phyloP scores from a whole-genome alignment of 2,329 filamentous ascomycete genomes.

The Aspergillus intermedius region DNA sequence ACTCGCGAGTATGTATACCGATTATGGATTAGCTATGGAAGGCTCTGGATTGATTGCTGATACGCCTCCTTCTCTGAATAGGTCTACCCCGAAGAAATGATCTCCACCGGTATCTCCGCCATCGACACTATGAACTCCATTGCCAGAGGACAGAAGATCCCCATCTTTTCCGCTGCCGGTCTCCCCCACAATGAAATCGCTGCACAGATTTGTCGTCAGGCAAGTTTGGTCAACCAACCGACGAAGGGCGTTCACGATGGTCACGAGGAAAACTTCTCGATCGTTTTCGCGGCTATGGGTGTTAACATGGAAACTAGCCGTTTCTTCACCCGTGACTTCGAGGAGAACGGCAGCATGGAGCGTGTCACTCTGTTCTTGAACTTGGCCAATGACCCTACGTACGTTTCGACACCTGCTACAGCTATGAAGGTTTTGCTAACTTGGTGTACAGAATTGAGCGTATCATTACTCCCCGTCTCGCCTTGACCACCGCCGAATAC shows the following conservation, averaged over 20 bases:
- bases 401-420: constrained; percentile 34
- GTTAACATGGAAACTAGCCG: constrained; percentile 98
- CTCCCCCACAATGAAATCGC: constrained; percentile 99
- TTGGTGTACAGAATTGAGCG: constrained; percentile 71
- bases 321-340: constrained; percentile 98
- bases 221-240: constrained; percentile 81
- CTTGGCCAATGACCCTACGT: constrained; percentile 98
- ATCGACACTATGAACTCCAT: constrained; percentile 99
- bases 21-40: not conserved
- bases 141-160: constrained; percentile 98
- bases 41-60: not conserved
- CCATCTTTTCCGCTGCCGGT: constrained; percentile 97
- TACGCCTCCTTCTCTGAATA: constrained; percentile 29
- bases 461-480: constrained; percentile 98
- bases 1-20: constrained; percentile 64
- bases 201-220: constrained; percentile 96
- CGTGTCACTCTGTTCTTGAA: constrained; percentile 96
- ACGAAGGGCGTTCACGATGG: constrained; percentile 95
- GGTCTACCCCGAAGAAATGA: constrained; percentile 99
- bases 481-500: constrained; percentile 97
- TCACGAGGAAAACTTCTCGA: constrained; percentile 99
- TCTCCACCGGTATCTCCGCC: constrained; percentile 96
- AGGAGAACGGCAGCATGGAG: constrained; percentile 98
- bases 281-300: constrained; percentile 99
- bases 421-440: constrained; percentile 1